These are phyloP conservation scores for Lanmaoa rubissima DNA, from an alignment of 768 basidiomycete genomes.

Conservation along the genomic window DNA sequence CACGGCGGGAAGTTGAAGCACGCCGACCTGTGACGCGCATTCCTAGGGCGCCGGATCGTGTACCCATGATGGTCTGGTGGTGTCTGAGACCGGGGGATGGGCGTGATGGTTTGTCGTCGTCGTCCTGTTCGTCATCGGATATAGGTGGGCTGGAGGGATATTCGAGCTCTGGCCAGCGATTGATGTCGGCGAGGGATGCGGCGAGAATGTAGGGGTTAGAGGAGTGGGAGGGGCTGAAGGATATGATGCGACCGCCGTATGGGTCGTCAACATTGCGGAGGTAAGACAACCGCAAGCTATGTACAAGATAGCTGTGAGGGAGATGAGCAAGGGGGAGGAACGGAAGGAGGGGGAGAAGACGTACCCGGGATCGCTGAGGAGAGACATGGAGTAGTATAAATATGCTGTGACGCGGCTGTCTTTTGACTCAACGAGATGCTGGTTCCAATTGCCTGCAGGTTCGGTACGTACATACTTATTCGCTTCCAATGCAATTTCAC, in stretches of 20 bases:
- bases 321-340: slow-evolving; percentile 1
- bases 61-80: slow-evolving; percentile 86
- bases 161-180: slow-evolving; percentile 83
- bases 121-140: slow-evolving; percentile 63
- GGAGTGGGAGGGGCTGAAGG: slow-evolving; percentile 72
- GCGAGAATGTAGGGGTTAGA: slow-evolving; percentile 83
- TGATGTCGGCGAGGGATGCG: slow-evolving; percentile 72
- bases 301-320: slow-evolving; percentile 63
- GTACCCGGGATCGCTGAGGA: slow-evolving; percentile 64
- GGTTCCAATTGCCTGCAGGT: slow-evolving; percentile 53
- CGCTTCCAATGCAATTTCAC: neutral
- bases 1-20: slow-evolving; percentile 49
- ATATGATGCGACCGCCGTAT: slow-evolving; percentile 78
- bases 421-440: slow-evolving; percentile 6
- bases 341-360: slow-evolving; percentile 8
- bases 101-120: slow-evolving; percentile 23
- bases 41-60: slow-evolving; percentile 66
- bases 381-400: no score
- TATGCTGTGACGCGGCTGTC: slow-evolving; percentile 17
- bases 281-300: slow-evolving; percentile 80
- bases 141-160: slow-evolving; percentile 68
- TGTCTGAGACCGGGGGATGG: slow-evolving; percentile 47
- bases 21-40: slow-evolving; percentile 73
- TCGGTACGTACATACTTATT: slow-evolving; percentile 39
- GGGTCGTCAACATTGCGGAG: slow-evolving; percentile 88